Evolutionary conservation across 345 rosid species (phyloP).

Genomic region (Syzygium aqueum): DNA sequence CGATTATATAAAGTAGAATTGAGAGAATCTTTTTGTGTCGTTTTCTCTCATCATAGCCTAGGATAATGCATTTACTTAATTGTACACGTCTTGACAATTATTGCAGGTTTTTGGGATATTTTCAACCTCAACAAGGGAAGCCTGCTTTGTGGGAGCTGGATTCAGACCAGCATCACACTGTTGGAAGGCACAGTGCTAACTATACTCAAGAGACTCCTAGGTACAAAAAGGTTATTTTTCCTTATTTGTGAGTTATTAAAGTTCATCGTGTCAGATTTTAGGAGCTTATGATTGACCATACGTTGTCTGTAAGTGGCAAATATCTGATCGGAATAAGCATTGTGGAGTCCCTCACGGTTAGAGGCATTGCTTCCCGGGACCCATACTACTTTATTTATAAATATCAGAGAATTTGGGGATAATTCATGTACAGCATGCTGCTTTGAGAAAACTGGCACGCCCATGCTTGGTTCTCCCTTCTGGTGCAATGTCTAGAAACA

Average conservation of each 20-base stretch:
- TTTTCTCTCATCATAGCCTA: not conserved
- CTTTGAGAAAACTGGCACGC: not conserved
- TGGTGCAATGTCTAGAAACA: not conserved
- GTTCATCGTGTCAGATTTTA: not conserved
- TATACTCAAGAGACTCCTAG: conserved; percentile 31
- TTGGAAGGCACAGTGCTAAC: conserved; percentile 38
- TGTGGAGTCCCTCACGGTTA: not conserved
- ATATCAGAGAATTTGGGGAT: not conserved
- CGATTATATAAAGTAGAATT: not conserved
- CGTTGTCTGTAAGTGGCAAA: not conserved
- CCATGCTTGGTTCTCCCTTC: not conserved
- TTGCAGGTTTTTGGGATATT: conserved; percentile 89
- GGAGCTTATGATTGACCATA: not conserved
- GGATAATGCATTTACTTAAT: not conserved
- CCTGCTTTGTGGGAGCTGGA: conserved; percentile 92
- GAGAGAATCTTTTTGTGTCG: not conserved
- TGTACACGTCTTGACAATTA: not conserved
- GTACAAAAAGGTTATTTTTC: conserved; percentile 14
- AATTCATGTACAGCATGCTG: not conserved
- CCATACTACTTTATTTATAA: not conserved
- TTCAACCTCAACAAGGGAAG: conserved; percentile 87
- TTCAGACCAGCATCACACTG: conserved; percentile 75
- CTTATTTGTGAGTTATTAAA: not conserved
- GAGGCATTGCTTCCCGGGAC: not conserved
- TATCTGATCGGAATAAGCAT: not conserved